Conservation (phyloP, 805 yeast genomes). For the Saccharomycopsis schoenii region DNA sequence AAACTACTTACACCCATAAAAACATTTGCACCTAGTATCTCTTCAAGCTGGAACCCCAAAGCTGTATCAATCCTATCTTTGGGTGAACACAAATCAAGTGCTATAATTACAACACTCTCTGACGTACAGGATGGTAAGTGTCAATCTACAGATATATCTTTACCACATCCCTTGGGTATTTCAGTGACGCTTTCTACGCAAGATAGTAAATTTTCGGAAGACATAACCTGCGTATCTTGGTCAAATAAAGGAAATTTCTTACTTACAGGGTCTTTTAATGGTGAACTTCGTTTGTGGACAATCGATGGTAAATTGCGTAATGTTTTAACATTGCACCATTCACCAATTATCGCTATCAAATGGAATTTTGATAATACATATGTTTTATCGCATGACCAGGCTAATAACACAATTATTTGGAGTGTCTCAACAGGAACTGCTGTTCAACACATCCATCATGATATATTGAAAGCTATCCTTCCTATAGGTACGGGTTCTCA, state of each 20-base stretch:
- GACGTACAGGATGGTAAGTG: slow-evolving; percentile 21
- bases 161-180: slow-evolving; percentile 29
- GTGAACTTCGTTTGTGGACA: slow-evolving; percentile 75
- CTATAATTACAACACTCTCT: slow-evolving; percentile 33
- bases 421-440: slow-evolving; percentile 46
- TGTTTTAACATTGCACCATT: slow-evolving; percentile 40
- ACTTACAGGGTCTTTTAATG: slow-evolving; percentile 56
- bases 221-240: slow-evolving; percentile 43
- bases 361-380: slow-evolving; percentile 55
- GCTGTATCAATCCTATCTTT: slow-evolving; percentile 38
- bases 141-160: slow-evolving; percentile 21
- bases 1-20: slow-evolving; percentile 31
- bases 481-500: slow-evolving; percentile 2
- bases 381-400: slow-evolving; percentile 51
- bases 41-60: slow-evolving; percentile 49
- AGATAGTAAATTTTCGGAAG: not conserved
- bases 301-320: slow-evolving; percentile 56
- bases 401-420: slow-evolving; percentile 53
- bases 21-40: slow-evolving; percentile 34
- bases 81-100: slow-evolving; percentile 42
- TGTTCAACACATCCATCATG: slow-evolving; percentile 34
- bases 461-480: slow-evolving; percentile 9
- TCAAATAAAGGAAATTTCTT: slow-evolving; percentile 53
- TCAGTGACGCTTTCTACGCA: slow-evolving; percentile 13
- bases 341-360: slow-evolving; percentile 43